Evolutionary conservation across 2,329 filamentous ascomycete species (phyloP).

Genomic region (Colletotrichum tofieldiae): DNA sequence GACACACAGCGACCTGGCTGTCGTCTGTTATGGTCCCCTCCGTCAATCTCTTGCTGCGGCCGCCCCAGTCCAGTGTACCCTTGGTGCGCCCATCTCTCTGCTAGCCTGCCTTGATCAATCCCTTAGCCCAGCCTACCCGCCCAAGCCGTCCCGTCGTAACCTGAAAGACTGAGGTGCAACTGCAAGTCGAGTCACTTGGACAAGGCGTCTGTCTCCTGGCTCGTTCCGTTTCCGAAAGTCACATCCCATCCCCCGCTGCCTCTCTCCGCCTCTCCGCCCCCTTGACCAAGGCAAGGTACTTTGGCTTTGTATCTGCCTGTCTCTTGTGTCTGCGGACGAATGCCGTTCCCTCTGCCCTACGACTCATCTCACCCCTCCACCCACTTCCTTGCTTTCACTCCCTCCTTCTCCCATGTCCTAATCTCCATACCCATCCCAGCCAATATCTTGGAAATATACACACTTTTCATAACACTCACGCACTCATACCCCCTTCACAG

Average conservation of each 20-base stretch:
- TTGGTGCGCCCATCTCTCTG: constrained; percentile 7
- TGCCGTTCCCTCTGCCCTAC: constrained; percentile 26
- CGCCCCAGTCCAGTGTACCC: constrained; percentile 5
- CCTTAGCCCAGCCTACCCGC: constrained; percentile 8
- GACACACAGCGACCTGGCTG: not conserved
- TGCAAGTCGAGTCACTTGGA: constrained; percentile 9
- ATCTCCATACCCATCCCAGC: not conserved
- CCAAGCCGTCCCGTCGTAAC: constrained; percentile 10
- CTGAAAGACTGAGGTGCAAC: not conserved
- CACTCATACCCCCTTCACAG: constrained; percentile 7
- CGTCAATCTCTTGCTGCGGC: constrained; percentile 16
- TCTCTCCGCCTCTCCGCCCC: not conserved
- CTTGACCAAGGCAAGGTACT: not conserved
- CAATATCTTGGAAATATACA: constrained; percentile 1
- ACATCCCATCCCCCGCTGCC: not conserved
- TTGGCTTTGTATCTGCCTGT: not conserved
- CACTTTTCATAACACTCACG: not conserved
- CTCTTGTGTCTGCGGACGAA: constrained; percentile 15
- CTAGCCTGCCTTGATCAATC: not conserved
- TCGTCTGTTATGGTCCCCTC: constrained; percentile 10
- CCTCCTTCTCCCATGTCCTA: not conserved
- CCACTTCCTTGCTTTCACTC: not conserved
- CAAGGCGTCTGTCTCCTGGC: constrained; percentile 11
- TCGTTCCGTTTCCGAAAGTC: constrained; percentile 15
- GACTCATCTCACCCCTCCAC: constrained; percentile 2